These are phyloP conservation scores for Sporothrix globosa DNA, from an alignment of 2,329 filamentous ascomycete genomes.

Conservation along the genomic window DNA sequence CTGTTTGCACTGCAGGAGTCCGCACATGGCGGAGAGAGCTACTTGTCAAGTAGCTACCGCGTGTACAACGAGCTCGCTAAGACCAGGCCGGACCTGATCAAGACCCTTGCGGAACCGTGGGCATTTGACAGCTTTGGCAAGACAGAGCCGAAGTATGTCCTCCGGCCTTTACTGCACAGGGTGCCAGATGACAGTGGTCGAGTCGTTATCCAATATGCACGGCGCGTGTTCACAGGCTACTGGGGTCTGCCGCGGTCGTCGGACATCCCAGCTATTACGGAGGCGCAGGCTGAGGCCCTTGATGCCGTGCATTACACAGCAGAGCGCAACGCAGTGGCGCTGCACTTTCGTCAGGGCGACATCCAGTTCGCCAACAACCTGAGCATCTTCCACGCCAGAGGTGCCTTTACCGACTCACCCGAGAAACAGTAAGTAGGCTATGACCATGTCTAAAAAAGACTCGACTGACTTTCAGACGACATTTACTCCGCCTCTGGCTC, in stretches of 20 bases:
- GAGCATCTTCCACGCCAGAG: conserved; percentile 57
- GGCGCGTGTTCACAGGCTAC: conserved; percentile 62
- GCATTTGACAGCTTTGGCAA: conserved; percentile 58
- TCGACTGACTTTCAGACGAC: conserved; percentile 44
- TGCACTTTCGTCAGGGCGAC: conserved; percentile 55
- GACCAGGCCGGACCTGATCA: conserved; percentile 62
- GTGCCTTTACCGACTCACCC: conserved; percentile 51
- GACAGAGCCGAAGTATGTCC: conserved; percentile 49
- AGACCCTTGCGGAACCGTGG: conserved; percentile 58
- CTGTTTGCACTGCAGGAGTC: conserved; percentile 59
- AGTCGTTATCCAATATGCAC: conserved; percentile 63
- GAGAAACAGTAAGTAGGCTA: conserved; percentile 49
- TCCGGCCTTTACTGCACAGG: conserved; percentile 60
- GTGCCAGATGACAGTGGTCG: conserved; percentile 55
- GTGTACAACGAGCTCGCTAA: conserved; percentile 66
- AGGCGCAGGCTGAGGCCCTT: conserved; percentile 57
- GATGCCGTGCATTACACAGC: conserved; percentile 56
- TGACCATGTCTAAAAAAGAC: no score
- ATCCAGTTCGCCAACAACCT: conserved; percentile 61
- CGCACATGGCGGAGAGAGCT: conserved; percentile 60
- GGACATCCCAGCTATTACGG: conserved; percentile 59
- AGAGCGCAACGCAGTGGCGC: conserved; percentile 50
- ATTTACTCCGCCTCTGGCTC: conserved; percentile 56
- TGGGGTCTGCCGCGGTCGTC: conserved; percentile 56
- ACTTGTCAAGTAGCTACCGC: conserved; percentile 59